Percentiles rank a stretch among this genome's conserved stretches.
phyloP scores from a whole-genome alignment of 2,329 filamentous ascomycete species.

The Drechslerella coelobrocha region DNA sequence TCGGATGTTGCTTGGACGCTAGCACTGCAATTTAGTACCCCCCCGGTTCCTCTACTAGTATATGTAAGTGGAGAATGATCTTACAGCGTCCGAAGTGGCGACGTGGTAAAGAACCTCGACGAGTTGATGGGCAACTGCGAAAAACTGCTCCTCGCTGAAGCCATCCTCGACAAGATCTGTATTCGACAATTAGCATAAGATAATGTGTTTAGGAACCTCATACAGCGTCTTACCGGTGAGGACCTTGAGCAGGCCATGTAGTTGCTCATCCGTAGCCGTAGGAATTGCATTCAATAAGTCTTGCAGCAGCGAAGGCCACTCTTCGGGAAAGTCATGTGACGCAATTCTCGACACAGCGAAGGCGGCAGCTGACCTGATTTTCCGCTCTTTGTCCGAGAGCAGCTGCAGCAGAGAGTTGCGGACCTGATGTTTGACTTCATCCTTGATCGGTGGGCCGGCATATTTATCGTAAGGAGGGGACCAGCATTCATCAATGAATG shows the following conservation, averaged over 20 bases:
- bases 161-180: constrained; percentile 87
- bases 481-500: constrained; percentile 86
- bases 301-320: constrained; percentile 90
- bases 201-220: neutral
- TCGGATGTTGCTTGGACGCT: constrained; percentile 65
- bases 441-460: constrained; percentile 70
- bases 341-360: constrained; percentile 93
- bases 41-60: neutral
- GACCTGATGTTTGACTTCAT: constrained; percentile 75
- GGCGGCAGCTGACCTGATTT: constrained; percentile 87
- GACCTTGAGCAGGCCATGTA: constrained; percentile 88
- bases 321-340: constrained; percentile 83
- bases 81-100: constrained; percentile 78
- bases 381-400: constrained; percentile 77
- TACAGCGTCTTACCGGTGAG: constrained; percentile 62
- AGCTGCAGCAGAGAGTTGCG: constrained; percentile 78
- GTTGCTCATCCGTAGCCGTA: constrained; percentile 75
- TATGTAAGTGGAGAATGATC: constrained; percentile 53
- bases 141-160: constrained; percentile 93
- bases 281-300: constrained; percentile 79
- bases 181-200: constrained; percentile 16
- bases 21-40: constrained; percentile 8
- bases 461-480: constrained; percentile 75
- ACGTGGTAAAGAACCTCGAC: constrained; percentile 83
- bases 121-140: constrained; percentile 83